These are phyloP conservation scores for Wickerhamomyces mucosus DNA, from an alignment of 805 yeast genomes.

Conservation along the genomic window DNA sequence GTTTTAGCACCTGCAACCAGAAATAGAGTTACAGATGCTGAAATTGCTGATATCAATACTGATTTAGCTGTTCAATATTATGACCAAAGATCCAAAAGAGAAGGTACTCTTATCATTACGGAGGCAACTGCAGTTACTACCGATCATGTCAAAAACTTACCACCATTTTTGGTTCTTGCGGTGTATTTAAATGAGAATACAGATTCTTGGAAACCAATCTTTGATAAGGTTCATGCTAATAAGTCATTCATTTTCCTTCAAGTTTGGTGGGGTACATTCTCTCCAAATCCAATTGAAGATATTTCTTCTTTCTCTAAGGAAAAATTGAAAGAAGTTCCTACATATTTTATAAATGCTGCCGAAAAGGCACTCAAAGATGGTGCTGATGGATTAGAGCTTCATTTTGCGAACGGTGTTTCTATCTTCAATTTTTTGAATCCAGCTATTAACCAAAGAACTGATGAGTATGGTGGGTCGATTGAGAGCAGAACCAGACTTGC, in stretches of 20 bases:
- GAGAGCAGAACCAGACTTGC: constrained; percentile 34
- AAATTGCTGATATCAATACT: constrained; percentile 36
- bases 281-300: constrained; percentile 23
- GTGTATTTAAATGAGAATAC: constrained; percentile 43
- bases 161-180: constrained; percentile 19
- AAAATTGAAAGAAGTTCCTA: constrained; percentile 30
- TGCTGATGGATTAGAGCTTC: constrained; percentile 59
- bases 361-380: constrained; percentile 26
- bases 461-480: constrained; percentile 46
- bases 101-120: constrained; percentile 50
- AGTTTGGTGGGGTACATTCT: constrained; percentile 43
- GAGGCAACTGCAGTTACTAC: constrained; percentile 48
- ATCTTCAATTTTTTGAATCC: constrained; percentile 46
- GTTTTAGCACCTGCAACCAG: constrained; percentile 46
- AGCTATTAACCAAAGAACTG: constrained; percentile 35
- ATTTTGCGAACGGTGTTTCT: constrained; percentile 60
- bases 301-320: constrained; percentile 10
- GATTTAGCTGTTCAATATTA: constrained; percentile 41
- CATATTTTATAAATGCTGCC: constrained; percentile 38
- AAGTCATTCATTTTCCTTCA: constrained; percentile 38
- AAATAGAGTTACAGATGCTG: constrained; percentile 21
- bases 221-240: constrained; percentile 40
- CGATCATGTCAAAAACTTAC: constrained; percentile 27
- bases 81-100: constrained; percentile 39
- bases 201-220: constrained; percentile 44